phyloP scores from a whole-genome alignment of 2,329 filamentous ascomycete genomes.

The Neocucurbitaria cava region DNA sequence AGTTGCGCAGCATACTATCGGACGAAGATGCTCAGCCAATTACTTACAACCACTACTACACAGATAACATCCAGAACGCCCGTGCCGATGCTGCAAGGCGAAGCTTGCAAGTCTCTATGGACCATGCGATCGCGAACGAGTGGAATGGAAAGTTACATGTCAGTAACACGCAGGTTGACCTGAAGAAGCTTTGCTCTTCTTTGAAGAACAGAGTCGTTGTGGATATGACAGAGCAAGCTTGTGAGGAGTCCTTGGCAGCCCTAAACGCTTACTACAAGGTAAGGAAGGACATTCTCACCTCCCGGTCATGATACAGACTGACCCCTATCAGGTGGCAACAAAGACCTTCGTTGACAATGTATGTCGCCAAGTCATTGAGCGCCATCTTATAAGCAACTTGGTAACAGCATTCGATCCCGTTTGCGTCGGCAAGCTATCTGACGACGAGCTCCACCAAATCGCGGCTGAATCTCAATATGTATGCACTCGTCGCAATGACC shows the following conservation, averaged over 20 bases:
- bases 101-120: conserved; percentile 30
- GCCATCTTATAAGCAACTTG: conserved; percentile 6
- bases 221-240: conserved; percentile 9
- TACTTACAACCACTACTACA: conserved; percentile 51
- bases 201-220: conserved; percentile 4
- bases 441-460: background rate
- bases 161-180: background rate
- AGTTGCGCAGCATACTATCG: conserved; percentile 8
- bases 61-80: conserved; percentile 43
- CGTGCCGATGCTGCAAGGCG: conserved; percentile 23
- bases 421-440: background rate
- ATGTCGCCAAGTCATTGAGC: conserved; percentile 14
- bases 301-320: no score
- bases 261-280: conserved; percentile 14
- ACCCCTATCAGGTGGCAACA: conserved; percentile 3
- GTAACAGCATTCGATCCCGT: conserved; percentile 2
- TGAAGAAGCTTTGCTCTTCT: conserved; percentile 5
- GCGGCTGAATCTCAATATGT: conserved; percentile 3
- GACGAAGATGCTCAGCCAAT: conserved; percentile 43
- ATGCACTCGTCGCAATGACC: conserved; percentile 1
- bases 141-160: conserved; percentile 6
- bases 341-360: conserved; percentile 11
- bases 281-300: background rate
- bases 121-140: conserved; percentile 4
- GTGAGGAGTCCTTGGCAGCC: conserved; percentile 2